Conservation (phyloP, 345 rosid species). For the Citrus cavaleriei region DNA sequence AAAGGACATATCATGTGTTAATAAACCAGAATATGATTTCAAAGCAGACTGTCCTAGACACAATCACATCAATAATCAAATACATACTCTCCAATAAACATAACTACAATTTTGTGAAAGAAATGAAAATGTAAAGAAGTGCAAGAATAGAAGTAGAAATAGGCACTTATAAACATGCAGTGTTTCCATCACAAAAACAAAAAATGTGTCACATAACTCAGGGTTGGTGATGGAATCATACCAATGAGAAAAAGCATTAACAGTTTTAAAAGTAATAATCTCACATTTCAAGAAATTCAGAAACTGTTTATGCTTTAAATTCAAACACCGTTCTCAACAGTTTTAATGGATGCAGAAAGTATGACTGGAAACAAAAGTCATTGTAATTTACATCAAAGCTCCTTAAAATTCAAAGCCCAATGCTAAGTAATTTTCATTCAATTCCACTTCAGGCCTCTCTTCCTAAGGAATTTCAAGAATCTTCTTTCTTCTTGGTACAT, state of each 20-base stretch:
- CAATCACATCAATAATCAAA: neutral
- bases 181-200: neutral
- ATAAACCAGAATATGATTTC: neutral
- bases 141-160: neutral
- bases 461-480: neutral
- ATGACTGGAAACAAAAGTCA: neutral
- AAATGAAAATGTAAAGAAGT: neutral
- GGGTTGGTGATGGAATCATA: neutral
- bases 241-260: neutral
- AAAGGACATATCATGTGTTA: neutral
- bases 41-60: neutral
- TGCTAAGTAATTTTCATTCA: neutral
- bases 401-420: neutral
- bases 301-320: neutral
- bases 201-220: neutral
- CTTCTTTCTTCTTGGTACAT: neutral
- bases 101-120: neutral
- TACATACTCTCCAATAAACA: neutral
- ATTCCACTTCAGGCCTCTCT: neutral
- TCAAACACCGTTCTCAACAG: neutral
- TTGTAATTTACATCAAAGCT: neutral
- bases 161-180: neutral
- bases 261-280: neutral
- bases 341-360: neutral
- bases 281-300: conserved; percentile 2